These are phyloP conservation scores for Ogataea sp. DNA, from an alignment of 805 yeast genomes.

Conservation along the genomic window DNA sequence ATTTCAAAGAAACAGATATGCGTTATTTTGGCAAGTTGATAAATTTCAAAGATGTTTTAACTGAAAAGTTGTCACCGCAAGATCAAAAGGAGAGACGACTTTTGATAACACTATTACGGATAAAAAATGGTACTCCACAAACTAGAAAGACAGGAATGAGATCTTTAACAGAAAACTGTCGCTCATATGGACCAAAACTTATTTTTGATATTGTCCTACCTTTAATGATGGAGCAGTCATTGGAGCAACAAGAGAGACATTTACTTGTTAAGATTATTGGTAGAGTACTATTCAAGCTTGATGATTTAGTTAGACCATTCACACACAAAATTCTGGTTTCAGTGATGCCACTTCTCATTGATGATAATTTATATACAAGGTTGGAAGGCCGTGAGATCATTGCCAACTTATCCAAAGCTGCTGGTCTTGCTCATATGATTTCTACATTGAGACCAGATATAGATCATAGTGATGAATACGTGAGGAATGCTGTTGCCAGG, in stretches of 20 bases:
- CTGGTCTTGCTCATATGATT: constrained; percentile 77
- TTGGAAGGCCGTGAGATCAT: constrained; percentile 75
- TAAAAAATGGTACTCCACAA: constrained; percentile 72
- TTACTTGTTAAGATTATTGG: constrained; percentile 69
- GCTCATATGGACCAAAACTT: constrained; percentile 57
- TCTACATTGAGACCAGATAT: constrained; percentile 73
- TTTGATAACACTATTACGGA: constrained; percentile 52
- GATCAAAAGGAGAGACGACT: constrained; percentile 55
- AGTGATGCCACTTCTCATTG: constrained; percentile 70
- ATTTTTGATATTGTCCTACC: constrained; percentile 72
- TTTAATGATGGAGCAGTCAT: constrained; percentile 55
- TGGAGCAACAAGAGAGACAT: constrained; percentile 81
- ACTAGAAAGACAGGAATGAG: constrained; percentile 65
- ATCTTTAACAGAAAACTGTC: constrained; percentile 54
- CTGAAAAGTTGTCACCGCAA: constrained; percentile 32
- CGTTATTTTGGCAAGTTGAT: constrained; percentile 61
- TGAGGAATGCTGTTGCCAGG: constrained; percentile 67
- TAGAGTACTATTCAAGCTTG: constrained; percentile 58
- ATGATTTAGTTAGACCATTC: constrained; percentile 59
- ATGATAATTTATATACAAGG: constrained; percentile 69
- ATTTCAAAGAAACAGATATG: constrained; percentile 64
- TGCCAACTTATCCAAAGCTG: constrained; percentile 66
- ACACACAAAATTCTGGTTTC: constrained; percentile 67
- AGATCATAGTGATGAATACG: constrained; percentile 74
- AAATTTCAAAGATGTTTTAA: constrained; percentile 20